A percentile compares a stretch with the other conserved stretches of the same genome.
Evolutionary conservation across 257 asterid species (phyloP).

Genomic region (Perilla frutescens): DNA sequence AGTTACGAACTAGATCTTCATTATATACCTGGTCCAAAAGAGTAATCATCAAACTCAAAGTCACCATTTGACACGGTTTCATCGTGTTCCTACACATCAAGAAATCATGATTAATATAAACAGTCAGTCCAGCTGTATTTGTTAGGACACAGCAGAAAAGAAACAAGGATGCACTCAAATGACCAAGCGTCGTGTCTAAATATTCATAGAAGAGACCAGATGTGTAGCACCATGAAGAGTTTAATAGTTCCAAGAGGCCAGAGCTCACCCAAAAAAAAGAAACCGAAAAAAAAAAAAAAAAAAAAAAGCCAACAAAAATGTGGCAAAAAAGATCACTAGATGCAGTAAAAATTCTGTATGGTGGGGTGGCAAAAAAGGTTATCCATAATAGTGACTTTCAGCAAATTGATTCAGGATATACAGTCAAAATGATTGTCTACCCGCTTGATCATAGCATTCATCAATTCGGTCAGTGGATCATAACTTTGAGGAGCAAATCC

Average conservation of each 20-base stretch:
- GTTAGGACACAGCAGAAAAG: not conserved
- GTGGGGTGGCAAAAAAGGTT: not conserved
- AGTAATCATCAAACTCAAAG: conserved; percentile 57
- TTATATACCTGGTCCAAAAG: conserved; percentile 58
- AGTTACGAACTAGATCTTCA: conserved; percentile 7
- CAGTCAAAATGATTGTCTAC: conserved; percentile 41
- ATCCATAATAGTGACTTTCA: too few relatives aligned
- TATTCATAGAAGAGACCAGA: not conserved
- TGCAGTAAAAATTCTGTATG: not conserved
- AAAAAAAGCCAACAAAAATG: not conserved
- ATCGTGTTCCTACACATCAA: conserved; percentile 69
- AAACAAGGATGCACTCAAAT: not conserved
- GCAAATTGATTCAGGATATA: conserved; percentile 1
- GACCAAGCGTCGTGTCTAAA: not conserved
- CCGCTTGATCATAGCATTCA: conserved; percentile 52
- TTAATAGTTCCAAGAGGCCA: too few relatives aligned
- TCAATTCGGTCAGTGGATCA: conserved; percentile 49
- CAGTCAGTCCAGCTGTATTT: not conserved
- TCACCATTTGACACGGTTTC: conserved; percentile 54
- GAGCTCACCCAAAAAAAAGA: not conserved
- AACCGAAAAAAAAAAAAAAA: not conserved
- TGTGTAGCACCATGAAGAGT: not conserved
- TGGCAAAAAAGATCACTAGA: not conserved
- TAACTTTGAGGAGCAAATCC: conserved; percentile 43
- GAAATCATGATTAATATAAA: conserved; percentile 4